phyloP scores from a whole-genome alignment of 1,139 yeast species.

The Sugiyamaella neomexicana region DNA sequence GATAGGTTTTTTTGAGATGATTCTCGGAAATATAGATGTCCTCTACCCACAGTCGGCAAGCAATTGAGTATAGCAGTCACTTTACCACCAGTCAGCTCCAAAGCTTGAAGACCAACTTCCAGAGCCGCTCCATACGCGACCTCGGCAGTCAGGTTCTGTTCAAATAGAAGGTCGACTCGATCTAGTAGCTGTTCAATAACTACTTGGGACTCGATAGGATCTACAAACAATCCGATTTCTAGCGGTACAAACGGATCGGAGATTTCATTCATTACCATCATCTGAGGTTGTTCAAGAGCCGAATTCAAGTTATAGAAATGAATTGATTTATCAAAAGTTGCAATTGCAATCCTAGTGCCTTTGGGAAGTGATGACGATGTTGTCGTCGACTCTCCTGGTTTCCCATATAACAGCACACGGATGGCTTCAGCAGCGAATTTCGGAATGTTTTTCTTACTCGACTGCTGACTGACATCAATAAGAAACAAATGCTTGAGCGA shows the following conservation, averaged over 20 bases:
- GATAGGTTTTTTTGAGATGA: slow-evolving; percentile 20
- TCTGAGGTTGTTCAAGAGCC: slow-evolving; percentile 57
- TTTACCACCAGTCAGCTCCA: slow-evolving; percentile 69
- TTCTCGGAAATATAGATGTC: slow-evolving; percentile 61
- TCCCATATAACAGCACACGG: slow-evolving; percentile 52
- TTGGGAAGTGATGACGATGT: slow-evolving; percentile 36
- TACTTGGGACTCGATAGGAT: slow-evolving; percentile 62
- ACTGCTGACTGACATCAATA: slow-evolving; percentile 68
- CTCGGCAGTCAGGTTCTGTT: slow-evolving; percentile 54
- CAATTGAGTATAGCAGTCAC: slow-evolving; percentile 66
- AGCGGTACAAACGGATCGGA: slow-evolving; percentile 84
- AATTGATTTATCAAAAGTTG: slow-evolving; percentile 72
- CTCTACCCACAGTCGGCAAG: slow-evolving; percentile 84
- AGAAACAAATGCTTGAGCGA: slow-evolving; percentile 74
- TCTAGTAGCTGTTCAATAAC: slow-evolving; percentile 69
- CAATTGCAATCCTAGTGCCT: slow-evolving; percentile 60
- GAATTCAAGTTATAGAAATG: slow-evolving; percentile 73
- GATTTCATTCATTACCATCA: slow-evolving; percentile 68
- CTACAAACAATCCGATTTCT: slow-evolving; percentile 74
- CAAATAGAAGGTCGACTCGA: slow-evolving; percentile 54
- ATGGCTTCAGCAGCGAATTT: slow-evolving; percentile 73
- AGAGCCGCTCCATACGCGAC: slow-evolving; percentile 82
- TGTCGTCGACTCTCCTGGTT: slow-evolving; percentile 22
- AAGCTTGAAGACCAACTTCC: slow-evolving; percentile 64
- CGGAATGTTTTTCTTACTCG: slow-evolving; percentile 64